Conservation (phyloP, 352 stramenopile species). For the Pythium myriotylum region DNA sequence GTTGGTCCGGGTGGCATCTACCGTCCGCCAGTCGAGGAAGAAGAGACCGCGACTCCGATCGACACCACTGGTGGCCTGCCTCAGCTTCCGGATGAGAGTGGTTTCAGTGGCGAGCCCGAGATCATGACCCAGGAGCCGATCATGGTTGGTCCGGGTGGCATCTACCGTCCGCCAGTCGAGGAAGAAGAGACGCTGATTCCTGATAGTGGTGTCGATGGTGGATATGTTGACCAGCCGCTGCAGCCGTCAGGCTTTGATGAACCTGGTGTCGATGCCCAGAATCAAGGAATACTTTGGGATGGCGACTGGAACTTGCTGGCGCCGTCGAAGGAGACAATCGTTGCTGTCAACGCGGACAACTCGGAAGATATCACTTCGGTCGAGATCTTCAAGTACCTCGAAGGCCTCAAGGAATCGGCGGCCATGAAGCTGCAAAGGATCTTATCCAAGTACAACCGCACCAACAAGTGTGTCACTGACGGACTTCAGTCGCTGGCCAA, state of each 20-base stretch:
- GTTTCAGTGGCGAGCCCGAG: background rate
- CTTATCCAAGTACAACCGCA: slow-evolving; percentile 40
- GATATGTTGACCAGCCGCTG: slow-evolving; percentile 1
- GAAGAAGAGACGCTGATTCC: background rate
- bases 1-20: background rate
- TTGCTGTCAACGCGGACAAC: slow-evolving; percentile 31
- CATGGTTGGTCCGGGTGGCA: background rate
- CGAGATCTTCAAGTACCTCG: slow-evolving; percentile 40
- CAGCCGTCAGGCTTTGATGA: background rate
- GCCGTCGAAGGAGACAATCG: slow-evolving; percentile 36
- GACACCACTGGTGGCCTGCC: too few relatives aligned
- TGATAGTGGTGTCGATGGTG: background rate
- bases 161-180: background rate
- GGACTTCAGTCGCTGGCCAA: slow-evolving; percentile 36
- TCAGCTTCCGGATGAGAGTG: background rate
- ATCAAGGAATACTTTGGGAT: background rate
- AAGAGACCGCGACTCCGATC: background rate
- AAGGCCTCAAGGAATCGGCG: slow-evolving; percentile 29
- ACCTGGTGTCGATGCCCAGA: background rate
- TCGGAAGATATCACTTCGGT: slow-evolving; percentile 30
- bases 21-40: background rate
- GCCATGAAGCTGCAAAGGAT: slow-evolving; percentile 27
- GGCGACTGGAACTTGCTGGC: slow-evolving; percentile 42
- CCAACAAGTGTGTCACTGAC: slow-evolving; percentile 30
- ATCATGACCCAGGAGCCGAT: background rate